phyloP scores from a whole-genome alignment of 352 stramenopile genomes.

The Globisporangium barbulae region DNA sequence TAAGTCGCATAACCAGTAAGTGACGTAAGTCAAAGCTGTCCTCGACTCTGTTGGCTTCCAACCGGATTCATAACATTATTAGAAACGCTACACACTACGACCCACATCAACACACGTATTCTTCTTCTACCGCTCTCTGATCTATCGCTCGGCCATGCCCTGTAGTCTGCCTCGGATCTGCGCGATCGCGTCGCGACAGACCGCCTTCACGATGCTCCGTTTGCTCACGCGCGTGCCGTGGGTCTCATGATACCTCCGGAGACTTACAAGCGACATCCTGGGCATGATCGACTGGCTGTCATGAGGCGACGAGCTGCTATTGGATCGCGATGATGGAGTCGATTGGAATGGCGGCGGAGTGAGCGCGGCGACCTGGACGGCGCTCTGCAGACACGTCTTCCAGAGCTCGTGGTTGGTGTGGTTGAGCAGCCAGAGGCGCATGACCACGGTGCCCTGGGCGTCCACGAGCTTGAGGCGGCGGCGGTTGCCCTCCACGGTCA shows the following conservation, averaged over 20 bases:
- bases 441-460: background rate
- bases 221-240: constrained; percentile 1
- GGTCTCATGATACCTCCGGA: background rate
- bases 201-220: constrained; percentile 7
- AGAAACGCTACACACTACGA: too few species aligned
- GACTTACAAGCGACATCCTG: background rate
- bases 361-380: background rate
- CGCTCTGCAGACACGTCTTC: constrained; percentile 8
- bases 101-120: too few species aligned
- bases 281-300: background rate
- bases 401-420: constrained; percentile 13
- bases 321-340: background rate
- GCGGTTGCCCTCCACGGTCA: constrained; percentile 4
- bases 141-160: background rate
- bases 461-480: constrained; percentile 10
- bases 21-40: too few species aligned
- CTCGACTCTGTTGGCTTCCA: too few species aligned
- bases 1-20: too few species aligned
- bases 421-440: constrained; percentile 13
- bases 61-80: too few species aligned
- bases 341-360: background rate
- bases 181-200: background rate
- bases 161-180: constrained; percentile 2
- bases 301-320: too few species aligned
- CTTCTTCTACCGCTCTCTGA: too few species aligned